These are phyloP conservation scores for Diplodia corticola DNA, from an alignment of 2,329 filamentous ascomycete genomes.

Conservation along the genomic window DNA sequence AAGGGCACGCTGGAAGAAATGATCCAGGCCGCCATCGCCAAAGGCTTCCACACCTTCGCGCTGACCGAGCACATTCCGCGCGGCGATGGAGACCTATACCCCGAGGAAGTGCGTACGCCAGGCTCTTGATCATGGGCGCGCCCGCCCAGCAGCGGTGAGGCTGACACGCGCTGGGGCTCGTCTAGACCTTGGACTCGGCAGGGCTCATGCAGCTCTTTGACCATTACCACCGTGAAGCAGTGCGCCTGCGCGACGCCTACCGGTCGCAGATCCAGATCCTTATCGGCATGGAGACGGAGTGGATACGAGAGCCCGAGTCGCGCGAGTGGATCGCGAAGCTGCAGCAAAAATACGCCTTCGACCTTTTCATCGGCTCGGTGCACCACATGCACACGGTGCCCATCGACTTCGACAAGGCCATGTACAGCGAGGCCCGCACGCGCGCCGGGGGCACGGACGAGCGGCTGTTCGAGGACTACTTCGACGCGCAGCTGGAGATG, in stretches of 20 bases:
- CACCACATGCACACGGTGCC: slow-evolving; percentile 86
- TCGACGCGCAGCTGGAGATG: slow-evolving; percentile 85
- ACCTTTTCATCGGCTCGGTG: slow-evolving; percentile 90
- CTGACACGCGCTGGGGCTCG: slow-evolving; percentile 1
- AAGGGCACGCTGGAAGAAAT: slow-evolving; percentile 82
- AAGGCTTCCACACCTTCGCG: slow-evolving; percentile 79
- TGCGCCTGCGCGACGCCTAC: slow-evolving; percentile 70
- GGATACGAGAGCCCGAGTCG: slow-evolving; percentile 69
- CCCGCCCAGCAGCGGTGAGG: neutral
- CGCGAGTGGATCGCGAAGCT: slow-evolving; percentile 62
- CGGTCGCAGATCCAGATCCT: slow-evolving; percentile 71
- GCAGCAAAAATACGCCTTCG: slow-evolving; percentile 63
- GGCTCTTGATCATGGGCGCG: neutral
- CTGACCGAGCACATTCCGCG: slow-evolving; percentile 96
- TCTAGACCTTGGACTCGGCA: slow-evolving; percentile 26
- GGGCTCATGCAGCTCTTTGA: slow-evolving; percentile 56
- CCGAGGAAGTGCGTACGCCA: slow-evolving; percentile 69
- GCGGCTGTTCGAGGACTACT: slow-evolving; percentile 76
- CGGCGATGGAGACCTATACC: slow-evolving; percentile 77
- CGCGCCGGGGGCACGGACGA: slow-evolving; percentile 61
- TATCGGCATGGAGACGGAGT: slow-evolving; percentile 91
- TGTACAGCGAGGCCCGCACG: slow-evolving; percentile 65
- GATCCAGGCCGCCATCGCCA: slow-evolving; percentile 72
- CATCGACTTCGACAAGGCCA: slow-evolving; percentile 77
- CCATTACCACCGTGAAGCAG: slow-evolving; percentile 74